These are phyloP conservation scores for Mucor lusitanicus DNA, from an alignment of 371 early-diverging fungal genomes.

Conservation along the genomic window DNA sequence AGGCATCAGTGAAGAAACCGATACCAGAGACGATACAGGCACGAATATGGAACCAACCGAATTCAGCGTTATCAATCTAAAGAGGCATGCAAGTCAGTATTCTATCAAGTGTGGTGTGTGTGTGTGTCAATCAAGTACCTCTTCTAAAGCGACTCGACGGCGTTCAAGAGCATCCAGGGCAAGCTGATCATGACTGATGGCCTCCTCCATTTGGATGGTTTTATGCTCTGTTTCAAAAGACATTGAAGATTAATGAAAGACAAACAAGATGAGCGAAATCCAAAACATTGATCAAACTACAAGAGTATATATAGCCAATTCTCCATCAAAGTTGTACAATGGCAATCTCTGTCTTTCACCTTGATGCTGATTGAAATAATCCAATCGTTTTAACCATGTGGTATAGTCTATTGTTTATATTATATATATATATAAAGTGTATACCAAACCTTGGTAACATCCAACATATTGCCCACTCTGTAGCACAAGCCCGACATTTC, in stretches of 20 bases:
- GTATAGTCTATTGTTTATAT: slow-evolving; percentile 5
- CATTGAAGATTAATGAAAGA: slow-evolving; percentile 13
- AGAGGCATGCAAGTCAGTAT: background rate
- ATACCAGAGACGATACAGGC: slow-evolving; percentile 86
- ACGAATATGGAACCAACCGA: slow-evolving; percentile 84
- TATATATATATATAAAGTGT: background rate
- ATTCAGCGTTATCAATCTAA: slow-evolving; percentile 55
- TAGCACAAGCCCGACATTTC: background rate
- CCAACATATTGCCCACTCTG: background rate
- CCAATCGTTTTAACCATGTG: slow-evolving; percentile 26
- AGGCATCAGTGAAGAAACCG: slow-evolving; percentile 89
- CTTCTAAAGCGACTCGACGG: slow-evolving; percentile 40
- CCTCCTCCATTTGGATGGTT: slow-evolving; percentile 22
- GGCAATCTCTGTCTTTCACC: background rate
- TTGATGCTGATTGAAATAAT: background rate
- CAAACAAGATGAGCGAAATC: background rate
- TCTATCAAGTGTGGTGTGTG: too few species aligned
- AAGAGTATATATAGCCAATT: background rate
- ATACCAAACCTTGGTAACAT: background rate
- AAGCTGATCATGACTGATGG: slow-evolving; percentile 15
- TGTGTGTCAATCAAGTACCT: slow-evolving; percentile 25
- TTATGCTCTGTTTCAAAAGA: slow-evolving; percentile 25
- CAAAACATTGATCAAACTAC: background rate
- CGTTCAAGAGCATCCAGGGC: slow-evolving; percentile 35
- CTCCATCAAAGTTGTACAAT: background rate